Evolutionary conservation across 1,284 basidiomycete genomes (phyloP).

Genomic region (Erythrobasidium hasegawianum): DNA sequence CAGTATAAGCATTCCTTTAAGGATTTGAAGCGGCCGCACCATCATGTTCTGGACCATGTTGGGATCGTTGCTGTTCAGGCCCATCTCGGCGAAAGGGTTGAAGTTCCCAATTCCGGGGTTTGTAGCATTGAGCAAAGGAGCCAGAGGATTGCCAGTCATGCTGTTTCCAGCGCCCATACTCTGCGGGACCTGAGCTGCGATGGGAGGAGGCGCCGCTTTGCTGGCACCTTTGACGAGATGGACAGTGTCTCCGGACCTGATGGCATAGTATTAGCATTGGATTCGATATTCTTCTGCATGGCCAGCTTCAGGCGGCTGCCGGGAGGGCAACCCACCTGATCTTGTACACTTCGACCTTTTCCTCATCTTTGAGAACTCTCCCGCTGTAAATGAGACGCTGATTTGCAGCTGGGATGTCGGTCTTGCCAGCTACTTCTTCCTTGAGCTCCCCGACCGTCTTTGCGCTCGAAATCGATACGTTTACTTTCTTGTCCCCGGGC

Average conservation of each 20-base stretch:
- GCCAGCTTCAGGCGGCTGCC: too few species aligned
- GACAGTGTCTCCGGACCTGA: slow-evolving; percentile 64
- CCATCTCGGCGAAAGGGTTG: slow-evolving; percentile 82
- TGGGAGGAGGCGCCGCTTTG: slow-evolving; percentile 53
- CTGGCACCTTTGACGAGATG: slow-evolving; percentile 88
- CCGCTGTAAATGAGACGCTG: slow-evolving; percentile 46
- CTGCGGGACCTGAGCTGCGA: slow-evolving; percentile 52
- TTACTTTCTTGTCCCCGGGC: slow-evolving; percentile 43
- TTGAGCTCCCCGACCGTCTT: slow-evolving; percentile 46
- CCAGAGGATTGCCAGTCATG: slow-evolving; percentile 48
- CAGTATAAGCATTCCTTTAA: too few species aligned
- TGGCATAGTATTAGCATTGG: too few species aligned
- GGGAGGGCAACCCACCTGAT: slow-evolving; percentile 42
- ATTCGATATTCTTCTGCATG: too few species aligned
- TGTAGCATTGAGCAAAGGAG: slow-evolving; percentile 47
- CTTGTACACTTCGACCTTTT: slow-evolving; percentile 42
- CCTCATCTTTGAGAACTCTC: slow-evolving; percentile 46
- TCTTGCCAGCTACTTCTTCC: slow-evolving; percentile 38
- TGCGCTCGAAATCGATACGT: slow-evolving; percentile 37
- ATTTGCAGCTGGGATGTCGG: slow-evolving; percentile 40
- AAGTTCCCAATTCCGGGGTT: slow-evolving; percentile 57
- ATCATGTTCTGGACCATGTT: slow-evolving; percentile 84
- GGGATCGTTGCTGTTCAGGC: slow-evolving; percentile 64
- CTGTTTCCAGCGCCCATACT: slow-evolving; percentile 49
- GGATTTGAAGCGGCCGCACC: too few species aligned